A percentile compares a stretch with the other conserved stretches of the same genome.
Evolutionary conservation across 2,329 filamentous ascomycete species (phyloP).

Genomic region (Lizonia empirigonia): DNA sequence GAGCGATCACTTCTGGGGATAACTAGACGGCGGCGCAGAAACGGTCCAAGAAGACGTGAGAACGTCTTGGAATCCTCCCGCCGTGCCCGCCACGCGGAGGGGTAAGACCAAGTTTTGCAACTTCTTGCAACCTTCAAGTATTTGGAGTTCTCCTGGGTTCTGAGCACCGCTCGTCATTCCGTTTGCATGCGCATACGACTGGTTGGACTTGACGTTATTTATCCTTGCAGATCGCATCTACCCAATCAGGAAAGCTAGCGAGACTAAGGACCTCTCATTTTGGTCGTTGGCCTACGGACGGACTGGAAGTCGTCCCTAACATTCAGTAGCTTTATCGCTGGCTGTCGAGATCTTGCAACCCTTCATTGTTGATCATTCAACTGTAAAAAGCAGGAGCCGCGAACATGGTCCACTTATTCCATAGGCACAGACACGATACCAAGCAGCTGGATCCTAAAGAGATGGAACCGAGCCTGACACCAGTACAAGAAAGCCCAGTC

Average conservation of each 20-base stretch:
- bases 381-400: not conserved
- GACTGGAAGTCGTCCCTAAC: not conserved
- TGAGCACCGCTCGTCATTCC: not conserved
- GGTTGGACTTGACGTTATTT: not conserved
- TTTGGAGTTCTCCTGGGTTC: not conserved
- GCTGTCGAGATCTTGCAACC: not conserved
- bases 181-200: not conserved
- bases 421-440: slow-evolving; percentile 9
- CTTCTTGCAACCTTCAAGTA: not conserved
- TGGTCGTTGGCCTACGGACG: not conserved
- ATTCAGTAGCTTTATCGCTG: not conserved
- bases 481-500: slow-evolving; percentile 5
- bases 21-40: slow-evolving; percentile 2
- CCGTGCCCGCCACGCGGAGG: slow-evolving; percentile 17
- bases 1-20: not conserved
- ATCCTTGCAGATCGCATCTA: slow-evolving; percentile 8
- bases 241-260: not conserved
- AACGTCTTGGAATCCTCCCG: slow-evolving; percentile 19
- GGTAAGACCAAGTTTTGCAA: slow-evolving; percentile 16
- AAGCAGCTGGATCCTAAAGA: slow-evolving; percentile 10
- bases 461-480: slow-evolving; percentile 3
- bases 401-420: slow-evolving; percentile 16
- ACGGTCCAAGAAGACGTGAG: slow-evolving; percentile 17
- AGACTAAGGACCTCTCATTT: not conserved
- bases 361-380: not conserved